Percentiles rank a stretch among this genome's conserved stretches.
These are phyloP conservation scores for Balansia obtecta DNA, from an alignment of 2,329 filamentous ascomycete species.

Conservation along the genomic window DNA sequence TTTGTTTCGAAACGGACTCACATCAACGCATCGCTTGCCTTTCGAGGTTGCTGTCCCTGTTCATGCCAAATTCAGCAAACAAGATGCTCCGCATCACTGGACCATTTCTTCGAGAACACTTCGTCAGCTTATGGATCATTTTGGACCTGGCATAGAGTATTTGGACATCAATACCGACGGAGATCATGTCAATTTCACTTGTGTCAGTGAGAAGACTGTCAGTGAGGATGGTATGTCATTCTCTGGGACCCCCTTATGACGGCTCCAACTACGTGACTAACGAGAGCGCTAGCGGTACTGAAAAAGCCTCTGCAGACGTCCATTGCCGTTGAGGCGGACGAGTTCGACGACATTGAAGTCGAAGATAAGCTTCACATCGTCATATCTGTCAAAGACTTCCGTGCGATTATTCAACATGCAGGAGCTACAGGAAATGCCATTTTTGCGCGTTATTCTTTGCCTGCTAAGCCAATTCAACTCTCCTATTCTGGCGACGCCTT, in stretches of 20 bases:
- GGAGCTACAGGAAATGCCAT: conserved; percentile 55
- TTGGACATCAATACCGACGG: conserved; percentile 66
- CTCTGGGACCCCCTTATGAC: not conserved
- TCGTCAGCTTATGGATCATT: conserved; percentile 67
- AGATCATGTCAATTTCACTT: conserved; percentile 65
- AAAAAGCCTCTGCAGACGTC: conserved; percentile 74
- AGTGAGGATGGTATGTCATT: conserved; percentile 37
- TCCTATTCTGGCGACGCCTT: conserved; percentile 58
- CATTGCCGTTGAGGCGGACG: conserved; percentile 61
- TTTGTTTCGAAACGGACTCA: conserved; percentile 61
- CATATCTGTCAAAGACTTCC: conserved; percentile 74
- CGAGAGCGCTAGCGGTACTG: conserved; percentile 44
- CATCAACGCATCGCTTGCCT: conserved; percentile 63
- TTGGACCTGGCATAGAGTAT: conserved; percentile 68
- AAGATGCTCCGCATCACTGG: conserved; percentile 57
- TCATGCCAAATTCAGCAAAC: conserved; percentile 61
- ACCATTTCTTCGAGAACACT: conserved; percentile 58
- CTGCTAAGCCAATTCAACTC: conserved; percentile 60
- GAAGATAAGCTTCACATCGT: conserved; percentile 68
- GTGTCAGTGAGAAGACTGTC: conserved; percentile 68
- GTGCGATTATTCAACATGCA: conserved; percentile 65
- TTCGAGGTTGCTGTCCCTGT: conserved; percentile 65
- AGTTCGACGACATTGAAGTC: conserved; percentile 64
- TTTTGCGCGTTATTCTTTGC: conserved; percentile 56
- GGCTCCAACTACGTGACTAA: not conserved